Evolutionary conservation across 2,329 filamentous ascomycete species (phyloP).

Genomic region (Diaporthe sp.): DNA sequence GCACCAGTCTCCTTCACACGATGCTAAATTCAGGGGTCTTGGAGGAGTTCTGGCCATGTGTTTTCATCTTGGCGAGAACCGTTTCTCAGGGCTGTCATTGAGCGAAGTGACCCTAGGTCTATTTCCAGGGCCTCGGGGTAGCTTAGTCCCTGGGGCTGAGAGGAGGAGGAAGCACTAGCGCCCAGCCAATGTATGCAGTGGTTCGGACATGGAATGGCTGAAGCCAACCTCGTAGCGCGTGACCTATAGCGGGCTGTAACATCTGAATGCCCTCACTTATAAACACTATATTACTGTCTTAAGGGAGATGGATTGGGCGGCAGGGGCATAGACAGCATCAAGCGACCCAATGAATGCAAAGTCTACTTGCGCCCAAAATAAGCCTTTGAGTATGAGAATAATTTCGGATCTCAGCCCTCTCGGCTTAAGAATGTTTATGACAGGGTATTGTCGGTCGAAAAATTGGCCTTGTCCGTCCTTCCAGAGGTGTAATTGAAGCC

Average conservation of each 20-base stretch:
- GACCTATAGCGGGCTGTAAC: background rate
- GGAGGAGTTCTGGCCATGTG: background rate
- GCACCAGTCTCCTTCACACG: conserved; percentile 5
- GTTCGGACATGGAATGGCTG: conserved; percentile 23
- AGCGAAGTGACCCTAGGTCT: conserved; percentile 20
- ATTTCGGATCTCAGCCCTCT: background rate
- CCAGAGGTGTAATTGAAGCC: background rate
- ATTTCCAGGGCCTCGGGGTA: background rate
- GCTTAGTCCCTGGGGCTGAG: conserved; percentile 2
- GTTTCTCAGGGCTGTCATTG: background rate
- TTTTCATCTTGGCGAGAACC: background rate
- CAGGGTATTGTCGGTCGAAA: background rate
- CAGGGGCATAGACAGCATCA: background rate
- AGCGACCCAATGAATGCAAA: background rate
- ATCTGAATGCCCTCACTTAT: background rate
- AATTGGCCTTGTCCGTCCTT: background rate
- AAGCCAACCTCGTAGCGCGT: background rate
- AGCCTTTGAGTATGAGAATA: background rate
- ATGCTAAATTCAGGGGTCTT: background rate
- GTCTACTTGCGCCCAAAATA: background rate
- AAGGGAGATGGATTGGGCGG: background rate
- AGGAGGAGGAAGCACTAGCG: conserved; percentile 1
- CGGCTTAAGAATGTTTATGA: no score
- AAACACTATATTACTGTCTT: background rate
- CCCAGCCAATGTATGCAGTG: conserved; percentile 1